phyloP scores from a whole-genome alignment of 495 filamentous ascomycete species.

The Symbiotaphrina buchneri region DNA sequence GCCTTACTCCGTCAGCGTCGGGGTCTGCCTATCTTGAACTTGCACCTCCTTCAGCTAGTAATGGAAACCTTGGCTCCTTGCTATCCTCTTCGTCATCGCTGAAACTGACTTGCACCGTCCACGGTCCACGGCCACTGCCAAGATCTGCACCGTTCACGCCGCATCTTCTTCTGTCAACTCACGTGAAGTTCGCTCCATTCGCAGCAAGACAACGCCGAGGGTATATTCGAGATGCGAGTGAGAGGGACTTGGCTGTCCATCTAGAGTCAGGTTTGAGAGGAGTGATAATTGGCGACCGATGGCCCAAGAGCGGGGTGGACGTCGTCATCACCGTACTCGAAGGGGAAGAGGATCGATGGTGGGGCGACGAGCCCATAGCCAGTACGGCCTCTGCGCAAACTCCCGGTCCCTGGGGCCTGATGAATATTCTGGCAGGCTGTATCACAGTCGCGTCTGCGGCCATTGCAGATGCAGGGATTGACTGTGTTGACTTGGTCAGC shows the following conservation, averaged over 20 bases:
- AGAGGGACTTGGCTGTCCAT: constrained; percentile 79
- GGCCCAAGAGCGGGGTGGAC: constrained; percentile 92
- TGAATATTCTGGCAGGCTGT: constrained; percentile 79
- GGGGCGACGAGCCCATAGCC: constrained; percentile 22
- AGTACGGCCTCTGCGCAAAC: constrained; percentile 7
- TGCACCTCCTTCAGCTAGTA: constrained; percentile 29
- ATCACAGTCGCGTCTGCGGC: constrained; percentile 92
- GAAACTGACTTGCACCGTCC: constrained; percentile 80
- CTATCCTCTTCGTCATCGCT: constrained; percentile 32
- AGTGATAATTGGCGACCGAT: constrained; percentile 73
- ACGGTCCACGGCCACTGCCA: constrained; percentile 79
- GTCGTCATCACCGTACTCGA: constrained; percentile 82
- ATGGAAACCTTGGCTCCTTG: constrained; percentile 12
- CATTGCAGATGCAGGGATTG: constrained; percentile 84
- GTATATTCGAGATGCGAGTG: constrained; percentile 66
- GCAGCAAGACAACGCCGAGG: constrained; percentile 61
- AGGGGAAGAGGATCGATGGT: constrained; percentile 56
- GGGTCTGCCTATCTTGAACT: constrained; percentile 91
- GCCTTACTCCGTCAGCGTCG: constrained; percentile 76
- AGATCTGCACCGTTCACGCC: constrained; percentile 76
- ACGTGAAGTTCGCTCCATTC: constrained; percentile 92
- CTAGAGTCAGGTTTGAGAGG: constrained; percentile 77
- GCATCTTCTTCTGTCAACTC: constrained; percentile 70
- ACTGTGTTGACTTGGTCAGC: constrained; percentile 76
- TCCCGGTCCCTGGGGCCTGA: constrained; percentile 40